Conservation (phyloP, 179 eudicot genomes). For the Silene coronaria region DNA sequence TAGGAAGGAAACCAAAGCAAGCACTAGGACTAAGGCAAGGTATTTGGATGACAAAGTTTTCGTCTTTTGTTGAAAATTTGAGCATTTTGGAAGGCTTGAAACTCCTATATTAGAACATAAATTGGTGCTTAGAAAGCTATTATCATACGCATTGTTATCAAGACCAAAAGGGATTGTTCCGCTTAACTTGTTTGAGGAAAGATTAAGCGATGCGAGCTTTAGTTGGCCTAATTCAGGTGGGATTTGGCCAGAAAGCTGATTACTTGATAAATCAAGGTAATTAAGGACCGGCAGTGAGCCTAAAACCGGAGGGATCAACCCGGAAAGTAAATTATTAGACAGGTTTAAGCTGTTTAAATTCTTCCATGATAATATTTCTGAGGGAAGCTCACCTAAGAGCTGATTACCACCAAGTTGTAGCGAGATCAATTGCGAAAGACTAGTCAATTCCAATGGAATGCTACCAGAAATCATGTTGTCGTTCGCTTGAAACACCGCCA, state of each 20-base stretch:
- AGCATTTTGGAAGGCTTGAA: slow-evolving; percentile 39
- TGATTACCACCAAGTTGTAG: slow-evolving; percentile 56
- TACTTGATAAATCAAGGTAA: slow-evolving; percentile 51
- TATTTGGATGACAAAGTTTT: slow-evolving; percentile 27
- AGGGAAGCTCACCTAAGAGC: slow-evolving; percentile 60
- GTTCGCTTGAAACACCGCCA: slow-evolving; percentile 49
- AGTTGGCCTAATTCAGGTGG: slow-evolving; percentile 49
- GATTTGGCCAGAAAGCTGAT: slow-evolving; percentile 54
- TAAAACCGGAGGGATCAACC: slow-evolving; percentile 47
- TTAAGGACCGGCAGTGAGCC: slow-evolving; percentile 50
- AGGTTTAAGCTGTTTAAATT: slow-evolving; percentile 44
- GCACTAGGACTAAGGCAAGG: slow-evolving; percentile 46
- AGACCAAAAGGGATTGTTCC: slow-evolving; percentile 53
- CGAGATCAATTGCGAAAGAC: slow-evolving; percentile 33
- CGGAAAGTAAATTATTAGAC: slow-evolving; percentile 49
- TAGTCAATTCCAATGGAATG: slow-evolving; percentile 51
- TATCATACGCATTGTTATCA: slow-evolving; percentile 46
- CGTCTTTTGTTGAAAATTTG: not conserved
- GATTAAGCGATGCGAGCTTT: slow-evolving; percentile 43
- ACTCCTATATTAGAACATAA: slow-evolving; percentile 45
- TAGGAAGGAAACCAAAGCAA: slow-evolving; percentile 37
- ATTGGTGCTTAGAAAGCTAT: slow-evolving; percentile 53
- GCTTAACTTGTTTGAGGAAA: slow-evolving; percentile 58
- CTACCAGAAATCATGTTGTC: slow-evolving; percentile 50
- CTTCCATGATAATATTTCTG: slow-evolving; percentile 48